Evolutionary conservation across 1,284 basidiomycete species (phyloP).

Genomic region (Irpex sp.): DNA sequence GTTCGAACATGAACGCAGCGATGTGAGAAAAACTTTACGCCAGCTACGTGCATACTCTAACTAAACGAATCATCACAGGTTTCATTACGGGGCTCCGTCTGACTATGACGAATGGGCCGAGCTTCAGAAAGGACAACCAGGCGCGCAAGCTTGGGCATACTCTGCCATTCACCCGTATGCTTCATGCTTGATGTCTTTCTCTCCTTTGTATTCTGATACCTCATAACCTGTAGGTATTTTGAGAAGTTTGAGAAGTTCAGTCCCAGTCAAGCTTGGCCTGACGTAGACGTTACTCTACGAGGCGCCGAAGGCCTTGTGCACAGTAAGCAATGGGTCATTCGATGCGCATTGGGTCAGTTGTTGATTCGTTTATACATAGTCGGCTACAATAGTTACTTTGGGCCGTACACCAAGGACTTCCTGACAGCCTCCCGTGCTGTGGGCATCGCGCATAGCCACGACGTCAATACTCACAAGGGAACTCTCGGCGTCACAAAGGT

Average conservation of each 20-base stretch:
- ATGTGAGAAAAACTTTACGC: constrained; percentile 38
- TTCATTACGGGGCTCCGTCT: constrained; percentile 62
- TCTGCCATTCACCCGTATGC: constrained; percentile 45
- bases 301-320: constrained; percentile 50
- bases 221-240: constrained; percentile 44
- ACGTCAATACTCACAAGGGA: constrained; percentile 49
- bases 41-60: neutral
- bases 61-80: constrained; percentile 35
- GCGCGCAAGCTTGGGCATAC: constrained; percentile 56
- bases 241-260: constrained; percentile 56
- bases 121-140: constrained; percentile 45
- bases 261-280: constrained; percentile 42
- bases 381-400: constrained; percentile 28
- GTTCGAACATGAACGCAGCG: constrained; percentile 64
- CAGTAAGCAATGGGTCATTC: constrained; percentile 17
- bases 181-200: neutral
- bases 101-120: constrained; percentile 69
- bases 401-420: constrained; percentile 38
- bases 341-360: neutral
- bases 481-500: constrained; percentile 53
- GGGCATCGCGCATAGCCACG: constrained; percentile 46
- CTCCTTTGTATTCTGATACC: too few species aligned
- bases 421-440: constrained; percentile 42
- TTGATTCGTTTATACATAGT: constrained; percentile 17
- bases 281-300: constrained; percentile 41